Conservation (phyloP, 2,329 filamentous ascomycete species). For the Nothomitra cinnamomea region DNA sequence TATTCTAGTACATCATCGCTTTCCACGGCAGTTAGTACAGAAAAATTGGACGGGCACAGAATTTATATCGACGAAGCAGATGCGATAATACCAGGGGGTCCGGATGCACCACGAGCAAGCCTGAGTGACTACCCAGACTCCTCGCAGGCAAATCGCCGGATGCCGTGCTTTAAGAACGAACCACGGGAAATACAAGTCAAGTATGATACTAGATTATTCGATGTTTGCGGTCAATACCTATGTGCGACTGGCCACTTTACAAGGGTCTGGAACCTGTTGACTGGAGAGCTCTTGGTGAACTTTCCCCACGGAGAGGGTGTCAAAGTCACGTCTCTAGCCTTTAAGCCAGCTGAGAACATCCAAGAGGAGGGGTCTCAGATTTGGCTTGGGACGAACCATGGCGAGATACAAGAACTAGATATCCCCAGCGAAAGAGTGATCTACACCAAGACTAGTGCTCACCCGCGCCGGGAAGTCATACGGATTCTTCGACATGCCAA, state of each 20-base stretch:
- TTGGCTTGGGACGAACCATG: conserved; percentile 80
- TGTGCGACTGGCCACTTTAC: conserved; percentile 80
- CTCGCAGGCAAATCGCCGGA: conserved; percentile 67
- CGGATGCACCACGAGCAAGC: neutral
- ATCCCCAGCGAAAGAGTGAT: conserved; percentile 55
- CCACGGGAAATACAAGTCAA: conserved; percentile 64
- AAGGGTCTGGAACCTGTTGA: conserved; percentile 69
- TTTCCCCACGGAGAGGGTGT: conserved; percentile 70
- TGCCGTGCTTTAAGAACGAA: conserved; percentile 56
- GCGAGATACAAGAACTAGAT: conserved; percentile 82
- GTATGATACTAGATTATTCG: conserved; percentile 74
- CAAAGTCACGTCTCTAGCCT: conserved; percentile 64
- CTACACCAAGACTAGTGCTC: conserved; percentile 50
- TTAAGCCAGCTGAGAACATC: conserved; percentile 35
- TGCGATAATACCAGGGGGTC: conserved; percentile 31
- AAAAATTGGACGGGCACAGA: neutral
- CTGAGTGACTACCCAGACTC: conserved; percentile 62
- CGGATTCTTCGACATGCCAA: conserved; percentile 75
- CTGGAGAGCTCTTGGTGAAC: conserved; percentile 67
- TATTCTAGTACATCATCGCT: neutral
- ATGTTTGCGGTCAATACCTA: conserved; percentile 72
- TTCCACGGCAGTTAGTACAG: neutral
- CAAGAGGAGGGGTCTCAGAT: conserved; percentile 58
- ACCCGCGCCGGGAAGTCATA: conserved; percentile 62
- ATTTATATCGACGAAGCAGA: conserved; percentile 29